Percentiles rank a stretch among this genome's conserved stretches.
phyloP scores from a whole-genome alignment of 768 basidiomycete genomes.

The Lactifluus hygrophoroides region DNA sequence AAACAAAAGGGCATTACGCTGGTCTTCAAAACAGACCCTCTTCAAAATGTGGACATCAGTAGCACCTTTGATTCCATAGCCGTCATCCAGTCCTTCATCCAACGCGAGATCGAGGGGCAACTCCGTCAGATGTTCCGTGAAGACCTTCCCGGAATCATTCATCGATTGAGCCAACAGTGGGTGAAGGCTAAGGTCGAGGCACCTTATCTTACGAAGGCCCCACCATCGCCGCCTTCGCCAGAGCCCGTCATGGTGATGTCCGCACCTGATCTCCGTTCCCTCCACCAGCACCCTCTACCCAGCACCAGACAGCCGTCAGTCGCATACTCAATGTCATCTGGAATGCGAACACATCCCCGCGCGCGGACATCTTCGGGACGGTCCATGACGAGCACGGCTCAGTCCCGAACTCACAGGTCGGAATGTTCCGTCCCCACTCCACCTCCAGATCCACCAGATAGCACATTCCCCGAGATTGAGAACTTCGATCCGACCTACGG shows the following conservation, averaged over 20 bases:
- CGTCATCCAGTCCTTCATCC: no score
- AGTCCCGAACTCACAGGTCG: conserved; percentile 11
- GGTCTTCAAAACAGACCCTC: no score
- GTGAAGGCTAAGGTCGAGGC: conserved; percentile 91
- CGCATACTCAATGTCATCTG: not conserved
- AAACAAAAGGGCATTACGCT: no score
- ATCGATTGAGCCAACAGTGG: conserved; percentile 83
- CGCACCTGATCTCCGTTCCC: no score
- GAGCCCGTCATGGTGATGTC: conserved; percentile 15
- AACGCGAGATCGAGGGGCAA: no score
- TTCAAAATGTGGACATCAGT: conserved; percentile 96
- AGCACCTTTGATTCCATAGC: conserved; percentile 96
- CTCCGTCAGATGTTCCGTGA: no score
- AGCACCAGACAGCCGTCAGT: conserved; percentile 1
- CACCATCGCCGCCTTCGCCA: conserved; percentile 25
- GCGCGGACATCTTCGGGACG: conserved; percentile 8
- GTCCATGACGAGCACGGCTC: conserved; percentile 7
- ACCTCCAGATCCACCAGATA: no score
- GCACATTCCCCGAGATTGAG: no score
- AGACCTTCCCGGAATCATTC: conserved; percentile 94
- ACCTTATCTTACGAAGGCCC: conserved; percentile 62
- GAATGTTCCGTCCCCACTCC: no score
- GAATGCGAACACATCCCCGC: conserved; percentile 10
- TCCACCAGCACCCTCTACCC: no score
- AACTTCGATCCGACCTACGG: conserved; percentile 97